Evolutionary conservation across 2,329 filamentous ascomycete species (phyloP).

Genomic region (Talaromyces sp.): DNA sequence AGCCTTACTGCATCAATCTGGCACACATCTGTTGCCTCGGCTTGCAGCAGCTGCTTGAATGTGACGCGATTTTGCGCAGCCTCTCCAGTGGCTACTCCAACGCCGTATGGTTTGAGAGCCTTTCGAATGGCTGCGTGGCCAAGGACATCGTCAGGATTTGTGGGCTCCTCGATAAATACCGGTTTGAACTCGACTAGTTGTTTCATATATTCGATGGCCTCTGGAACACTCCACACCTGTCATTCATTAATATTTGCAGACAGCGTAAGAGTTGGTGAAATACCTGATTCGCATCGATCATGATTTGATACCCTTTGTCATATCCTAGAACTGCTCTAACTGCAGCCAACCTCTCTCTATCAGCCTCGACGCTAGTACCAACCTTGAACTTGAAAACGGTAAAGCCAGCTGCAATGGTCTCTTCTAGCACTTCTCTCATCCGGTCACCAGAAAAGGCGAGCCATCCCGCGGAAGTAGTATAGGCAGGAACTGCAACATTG

Average conservation of each 20-base stretch:
- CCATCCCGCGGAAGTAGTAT: constrained; percentile 88
- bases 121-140: constrained; percentile 82
- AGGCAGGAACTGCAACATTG: constrained; percentile 73
- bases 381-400: constrained; percentile 89
- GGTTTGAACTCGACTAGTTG: constrained; percentile 71
- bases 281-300: constrained; percentile 88
- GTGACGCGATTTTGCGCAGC: constrained; percentile 94
- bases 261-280: constrained; percentile 15
- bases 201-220: constrained; percentile 84
- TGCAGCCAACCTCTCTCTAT: constrained; percentile 66
- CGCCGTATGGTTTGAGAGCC: constrained; percentile 60
- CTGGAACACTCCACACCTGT: constrained; percentile 77
- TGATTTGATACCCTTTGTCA: constrained; percentile 76
- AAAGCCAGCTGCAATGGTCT: constrained; percentile 75
- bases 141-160: constrained; percentile 81
- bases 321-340: constrained; percentile 77
- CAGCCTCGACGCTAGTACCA: constrained; percentile 67
- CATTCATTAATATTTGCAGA: not conserved
- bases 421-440: constrained; percentile 69
- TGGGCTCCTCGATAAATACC: constrained; percentile 94
- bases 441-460: constrained; percentile 85
- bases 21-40: constrained; percentile 78
- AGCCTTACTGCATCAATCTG: constrained; percentile 88
- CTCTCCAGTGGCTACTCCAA: constrained; percentile 84
- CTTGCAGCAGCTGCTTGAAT: constrained; percentile 85